Percentiles rank a stretch among this genome's conserved stretches.
These are phyloP conservation scores for Penicillium sp. DNA, from an alignment of 2,329 filamentous ascomycete genomes.

Conservation along the genomic window DNA sequence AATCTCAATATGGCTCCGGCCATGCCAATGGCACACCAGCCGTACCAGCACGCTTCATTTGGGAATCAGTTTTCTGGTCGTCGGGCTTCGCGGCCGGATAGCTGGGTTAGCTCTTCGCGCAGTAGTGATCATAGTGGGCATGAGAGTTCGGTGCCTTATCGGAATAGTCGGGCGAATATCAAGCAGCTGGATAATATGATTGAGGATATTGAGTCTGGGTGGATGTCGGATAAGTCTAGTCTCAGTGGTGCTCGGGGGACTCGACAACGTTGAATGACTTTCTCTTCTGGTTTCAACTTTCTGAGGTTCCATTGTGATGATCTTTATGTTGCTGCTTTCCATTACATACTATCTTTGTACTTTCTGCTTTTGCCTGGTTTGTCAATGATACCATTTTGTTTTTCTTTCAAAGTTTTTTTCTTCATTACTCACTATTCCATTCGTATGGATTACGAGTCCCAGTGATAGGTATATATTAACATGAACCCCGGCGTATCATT, in stretches of 20 bases:
- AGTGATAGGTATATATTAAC: too few species aligned
- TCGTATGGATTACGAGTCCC: too few species aligned
- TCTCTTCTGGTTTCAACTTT: too few species aligned
- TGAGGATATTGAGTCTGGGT: slow-evolving; percentile 33
- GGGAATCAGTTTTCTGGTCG: slow-evolving; percentile 19
- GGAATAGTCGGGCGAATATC: slow-evolving; percentile 23
- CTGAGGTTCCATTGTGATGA: too few species aligned
- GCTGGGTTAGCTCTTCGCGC: slow-evolving; percentile 30
- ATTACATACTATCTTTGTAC: too few species aligned
- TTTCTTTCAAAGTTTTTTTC: too few species aligned
- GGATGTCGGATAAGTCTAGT: slow-evolving; percentile 30
- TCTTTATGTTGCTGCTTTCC: too few species aligned
- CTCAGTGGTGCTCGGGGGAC: slow-evolving; percentile 11
- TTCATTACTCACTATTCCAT: too few species aligned
- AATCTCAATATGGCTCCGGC: slow-evolving; percentile 23
- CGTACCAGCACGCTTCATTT: slow-evolving; percentile 17
- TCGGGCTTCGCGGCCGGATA: slow-evolving; percentile 24
- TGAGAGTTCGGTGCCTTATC: slow-evolving; percentile 19
- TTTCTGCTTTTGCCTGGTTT: too few species aligned
- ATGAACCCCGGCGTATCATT: too few species aligned
- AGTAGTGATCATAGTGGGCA: slow-evolving; percentile 29
- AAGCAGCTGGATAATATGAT: slow-evolving; percentile 34
- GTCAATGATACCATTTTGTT: too few species aligned
- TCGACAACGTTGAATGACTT: slow-evolving; percentile 11
- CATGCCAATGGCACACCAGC: too few species aligned